Conservation (phyloP, 495 filamentous ascomycete genomes). For the Xylaria venustula region DNA sequence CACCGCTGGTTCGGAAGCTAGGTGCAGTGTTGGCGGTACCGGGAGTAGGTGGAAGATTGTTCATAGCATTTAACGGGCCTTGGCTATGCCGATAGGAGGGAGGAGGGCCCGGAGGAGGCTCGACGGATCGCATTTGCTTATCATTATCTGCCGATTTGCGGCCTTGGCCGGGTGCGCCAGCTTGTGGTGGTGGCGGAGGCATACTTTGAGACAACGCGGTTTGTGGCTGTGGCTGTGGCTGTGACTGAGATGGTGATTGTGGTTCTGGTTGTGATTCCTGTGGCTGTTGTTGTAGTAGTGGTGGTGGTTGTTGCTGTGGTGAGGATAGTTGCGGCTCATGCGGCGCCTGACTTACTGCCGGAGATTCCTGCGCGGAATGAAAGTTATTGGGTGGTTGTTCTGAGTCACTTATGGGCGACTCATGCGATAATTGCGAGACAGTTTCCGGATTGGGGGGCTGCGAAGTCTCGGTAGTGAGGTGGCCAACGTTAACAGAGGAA, state of each 20-base stretch:
- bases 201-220: conserved; percentile 35
- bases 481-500: conserved; percentile 29
- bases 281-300: conserved; percentile 37
- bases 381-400: conserved; percentile 36
- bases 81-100: conserved; percentile 50
- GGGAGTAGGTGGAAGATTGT: conserved; percentile 41
- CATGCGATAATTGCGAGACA: conserved; percentile 61
- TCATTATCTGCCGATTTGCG: conserved; percentile 47
- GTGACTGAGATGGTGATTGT: conserved; percentile 31
- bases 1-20: conserved; percentile 40
- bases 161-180: conserved; percentile 41
- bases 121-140: conserved; percentile 40
- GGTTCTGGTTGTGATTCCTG: conserved; percentile 34
- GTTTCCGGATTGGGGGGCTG: conserved; percentile 52
- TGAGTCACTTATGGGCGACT: conserved; percentile 50
- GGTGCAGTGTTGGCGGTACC: conserved; percentile 25
- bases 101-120: conserved; percentile 45
- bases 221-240: conserved; percentile 31
- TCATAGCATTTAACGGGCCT: conserved; percentile 39
- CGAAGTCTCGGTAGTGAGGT: conserved; percentile 36
- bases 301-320: conserved; percentile 35
- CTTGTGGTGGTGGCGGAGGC: conserved; percentile 51
- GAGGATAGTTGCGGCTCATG: conserved; percentile 36
- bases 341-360: conserved; percentile 33
- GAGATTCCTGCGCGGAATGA: conserved; percentile 38